Evolutionary conservation across 441 rosid species (phyloP).

Genomic region (Bruguiera hainesii): DNA sequence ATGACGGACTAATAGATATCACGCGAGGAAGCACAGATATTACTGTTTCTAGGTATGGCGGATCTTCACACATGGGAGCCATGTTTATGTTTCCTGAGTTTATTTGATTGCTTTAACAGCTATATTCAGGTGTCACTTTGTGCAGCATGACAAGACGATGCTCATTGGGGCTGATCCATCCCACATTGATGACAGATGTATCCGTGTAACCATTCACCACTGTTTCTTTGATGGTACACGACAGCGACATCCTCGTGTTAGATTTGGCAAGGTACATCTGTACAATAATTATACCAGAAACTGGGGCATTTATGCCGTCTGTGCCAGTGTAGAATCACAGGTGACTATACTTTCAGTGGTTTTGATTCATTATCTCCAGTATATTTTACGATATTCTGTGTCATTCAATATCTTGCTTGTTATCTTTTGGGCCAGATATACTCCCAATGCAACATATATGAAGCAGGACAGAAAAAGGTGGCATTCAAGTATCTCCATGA

Average conservation of each 20-base stretch:
- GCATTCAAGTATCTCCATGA: conserved; percentile 74
- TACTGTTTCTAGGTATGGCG: conserved; percentile 72
- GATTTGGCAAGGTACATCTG: conserved; percentile 81
- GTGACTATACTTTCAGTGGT: conserved; percentile 26
- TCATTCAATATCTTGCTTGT: conserved; percentile 5
- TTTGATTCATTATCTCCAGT: neutral
- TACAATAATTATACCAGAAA: conserved; percentile 82
- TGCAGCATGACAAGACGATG: conserved; percentile 77
- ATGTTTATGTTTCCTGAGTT: neutral
- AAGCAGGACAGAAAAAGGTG: conserved; percentile 83
- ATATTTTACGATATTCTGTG: neutral
- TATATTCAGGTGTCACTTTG: conserved; percentile 65
- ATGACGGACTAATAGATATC: conserved; percentile 90
- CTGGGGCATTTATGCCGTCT: conserved; percentile 96
- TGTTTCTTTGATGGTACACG: conserved; percentile 90
- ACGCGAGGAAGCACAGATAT: conserved; percentile 89
- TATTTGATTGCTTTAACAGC: conserved; percentile 2
- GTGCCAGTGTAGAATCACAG: conserved; percentile 93
- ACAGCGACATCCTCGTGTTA: conserved; percentile 91
- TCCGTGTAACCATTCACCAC: conserved; percentile 84
- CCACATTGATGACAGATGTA: conserved; percentile 72
- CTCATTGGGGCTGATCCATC: conserved; percentile 87
- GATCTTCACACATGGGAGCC: neutral
- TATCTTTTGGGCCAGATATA: conserved; percentile 46
- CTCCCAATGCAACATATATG: conserved; percentile 91